Evolutionary conservation across 1,284 basidiomycete genomes (phyloP).

Genomic region (Stygiomarasmius scandens): DNA sequence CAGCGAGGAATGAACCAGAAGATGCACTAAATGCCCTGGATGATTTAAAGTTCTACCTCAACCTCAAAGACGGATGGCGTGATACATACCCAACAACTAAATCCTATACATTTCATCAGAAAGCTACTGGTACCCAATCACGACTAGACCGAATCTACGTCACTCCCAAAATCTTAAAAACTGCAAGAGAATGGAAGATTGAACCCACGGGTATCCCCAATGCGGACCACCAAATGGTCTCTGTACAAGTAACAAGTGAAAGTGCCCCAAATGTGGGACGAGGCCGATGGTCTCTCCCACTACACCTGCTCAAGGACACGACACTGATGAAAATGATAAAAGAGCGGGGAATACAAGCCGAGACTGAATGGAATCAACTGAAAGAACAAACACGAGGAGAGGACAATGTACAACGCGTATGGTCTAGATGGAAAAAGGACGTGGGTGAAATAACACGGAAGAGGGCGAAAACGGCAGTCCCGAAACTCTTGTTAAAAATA

Average conservation of each 20-base stretch:
- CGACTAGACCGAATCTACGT: conserved; percentile 34
- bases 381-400: neutral
- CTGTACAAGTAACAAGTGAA: conserved; percentile 15
- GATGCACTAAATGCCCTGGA: conserved; percentile 15
- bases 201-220: neutral
- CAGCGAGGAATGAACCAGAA: conserved; percentile 12
- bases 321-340: neutral
- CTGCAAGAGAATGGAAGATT: conserved; percentile 20
- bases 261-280: conserved; percentile 23
- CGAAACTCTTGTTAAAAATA: conserved; percentile 10
- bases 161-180: neutral
- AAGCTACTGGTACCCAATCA: conserved; percentile 15
- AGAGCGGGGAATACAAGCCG: neutral
- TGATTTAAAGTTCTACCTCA: conserved; percentile 18
- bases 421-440: conserved; percentile 7
- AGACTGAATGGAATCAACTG: neutral
- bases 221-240: conserved; percentile 18
- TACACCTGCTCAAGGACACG: conserved; percentile 20
- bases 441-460: neutral
- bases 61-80: conserved; percentile 33
- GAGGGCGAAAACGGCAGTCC: conserved; percentile 7
- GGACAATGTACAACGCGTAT: conserved; percentile 1
- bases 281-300: conserved; percentile 26
- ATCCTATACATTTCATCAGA: conserved; percentile 25
- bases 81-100: conserved; percentile 22